Conservation (phyloP, 2,329 filamentous ascomycete species). For the Nakataea oryzae region DNA sequence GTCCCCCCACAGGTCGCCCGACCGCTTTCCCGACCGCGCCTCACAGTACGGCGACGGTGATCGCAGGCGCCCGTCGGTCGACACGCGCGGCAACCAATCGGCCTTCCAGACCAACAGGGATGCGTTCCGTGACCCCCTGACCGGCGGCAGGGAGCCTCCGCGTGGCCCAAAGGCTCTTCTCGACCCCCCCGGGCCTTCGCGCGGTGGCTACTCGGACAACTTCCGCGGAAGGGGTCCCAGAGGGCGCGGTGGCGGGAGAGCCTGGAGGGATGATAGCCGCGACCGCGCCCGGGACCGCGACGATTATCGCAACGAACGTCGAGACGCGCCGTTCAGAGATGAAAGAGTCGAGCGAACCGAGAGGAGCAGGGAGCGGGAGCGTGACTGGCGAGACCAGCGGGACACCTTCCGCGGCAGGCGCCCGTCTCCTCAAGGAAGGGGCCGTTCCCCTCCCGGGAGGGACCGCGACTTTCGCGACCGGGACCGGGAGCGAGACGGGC, state of each 20-base stretch:
- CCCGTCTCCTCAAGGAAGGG: slow-evolving; percentile 47
- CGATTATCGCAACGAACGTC: slow-evolving; percentile 46
- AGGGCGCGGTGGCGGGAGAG: slow-evolving; percentile 43
- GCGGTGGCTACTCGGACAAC: slow-evolving; percentile 57
- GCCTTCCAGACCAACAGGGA: slow-evolving; percentile 53
- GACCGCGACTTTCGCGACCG: slow-evolving; percentile 21
- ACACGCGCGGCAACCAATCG: slow-evolving; percentile 43
- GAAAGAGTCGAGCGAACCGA: slow-evolving; percentile 51
- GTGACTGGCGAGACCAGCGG: slow-evolving; percentile 38
- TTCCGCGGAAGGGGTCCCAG: slow-evolving; percentile 43
- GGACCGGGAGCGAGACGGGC: slow-evolving; percentile 29
- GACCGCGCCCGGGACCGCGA: slow-evolving; percentile 51
- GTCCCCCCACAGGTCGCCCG: slow-evolving; percentile 57
- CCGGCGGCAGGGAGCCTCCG: slow-evolving; percentile 59
- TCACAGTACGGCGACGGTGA: slow-evolving; percentile 53
- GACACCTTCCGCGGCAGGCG: slow-evolving; percentile 47
- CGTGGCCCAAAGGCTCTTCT: slow-evolving; percentile 72
- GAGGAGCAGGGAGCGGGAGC: slow-evolving; percentile 46
- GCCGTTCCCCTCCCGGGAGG: slow-evolving; percentile 53
- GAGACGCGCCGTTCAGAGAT: slow-evolving; percentile 40
- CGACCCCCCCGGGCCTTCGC: slow-evolving; percentile 57
- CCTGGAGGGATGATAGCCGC: slow-evolving; percentile 53
- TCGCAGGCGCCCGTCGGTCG: slow-evolving; percentile 55
- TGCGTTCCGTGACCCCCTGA: slow-evolving; percentile 38
- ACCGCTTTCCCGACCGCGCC: slow-evolving; percentile 45